Evolutionary conservation across 202 grass and related monocot species (phyloP).

Genomic region (Cymbopogon flexuosus): DNA sequence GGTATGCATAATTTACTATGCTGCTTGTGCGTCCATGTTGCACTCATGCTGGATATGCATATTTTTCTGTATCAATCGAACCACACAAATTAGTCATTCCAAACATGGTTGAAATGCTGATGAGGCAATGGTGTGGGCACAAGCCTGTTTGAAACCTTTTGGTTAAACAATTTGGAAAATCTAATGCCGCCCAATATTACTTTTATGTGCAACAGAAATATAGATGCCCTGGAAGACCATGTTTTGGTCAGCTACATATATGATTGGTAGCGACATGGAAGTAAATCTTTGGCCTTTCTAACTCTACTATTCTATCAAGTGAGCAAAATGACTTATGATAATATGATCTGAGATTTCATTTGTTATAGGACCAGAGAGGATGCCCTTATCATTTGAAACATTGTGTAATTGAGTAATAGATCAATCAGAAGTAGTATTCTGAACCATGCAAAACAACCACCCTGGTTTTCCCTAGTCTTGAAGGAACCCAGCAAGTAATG

Average conservation of each 20-base stretch:
- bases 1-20: slow-evolving; percentile 40
- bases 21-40: not conserved
- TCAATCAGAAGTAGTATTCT: not conserved
- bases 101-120: slow-evolving; percentile 19
- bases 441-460: not conserved
- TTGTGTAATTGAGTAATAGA: not conserved
- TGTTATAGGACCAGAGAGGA: not conserved
- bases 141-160: not conserved
- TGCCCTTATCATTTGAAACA: not conserved
- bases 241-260: not conserved
- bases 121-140: not conserved
- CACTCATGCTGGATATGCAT: not conserved
- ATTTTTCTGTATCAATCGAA: not conserved
- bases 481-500: not conserved
- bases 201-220: not conserved
- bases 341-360: not conserved
- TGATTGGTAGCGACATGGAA: not conserved
- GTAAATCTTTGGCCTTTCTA: not conserved
- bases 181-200: not conserved
- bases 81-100: not conserved
- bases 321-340: not conserved
- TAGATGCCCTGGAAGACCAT: not conserved
- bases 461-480: not conserved
- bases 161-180: not conserved
- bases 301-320: not conserved